Conservation (phyloP, 305 asterid species). For the Fraxinus xanthoxyloides region DNA sequence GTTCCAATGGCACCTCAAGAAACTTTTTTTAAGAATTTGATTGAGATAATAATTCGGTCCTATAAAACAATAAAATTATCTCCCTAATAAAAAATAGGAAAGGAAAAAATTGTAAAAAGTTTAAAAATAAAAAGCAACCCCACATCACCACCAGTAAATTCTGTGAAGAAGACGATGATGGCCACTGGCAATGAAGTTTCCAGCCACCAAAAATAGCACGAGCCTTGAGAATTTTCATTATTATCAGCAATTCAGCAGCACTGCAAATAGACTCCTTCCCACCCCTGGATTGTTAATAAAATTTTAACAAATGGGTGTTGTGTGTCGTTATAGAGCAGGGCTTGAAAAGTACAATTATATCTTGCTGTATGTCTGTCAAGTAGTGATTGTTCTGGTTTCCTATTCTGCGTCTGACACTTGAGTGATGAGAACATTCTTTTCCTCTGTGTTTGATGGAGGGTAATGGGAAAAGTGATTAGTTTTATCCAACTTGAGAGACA, state of each 20-base stretch:
- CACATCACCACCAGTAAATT: neutral
- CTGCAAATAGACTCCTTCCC: neutral
- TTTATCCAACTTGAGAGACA: neutral
- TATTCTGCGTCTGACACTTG: neutral
- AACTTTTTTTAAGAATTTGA: neutral
- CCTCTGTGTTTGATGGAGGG: neutral
- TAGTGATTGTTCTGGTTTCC: neutral
- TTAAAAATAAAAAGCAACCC: neutral
- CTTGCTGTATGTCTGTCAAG: neutral
- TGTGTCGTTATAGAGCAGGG: neutral
- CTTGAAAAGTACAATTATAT: neutral
- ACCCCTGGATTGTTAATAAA: neutral
- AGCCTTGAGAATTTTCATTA: neutral
- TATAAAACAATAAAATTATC: neutral
- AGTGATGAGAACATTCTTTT: neutral
- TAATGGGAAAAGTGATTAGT: neutral
- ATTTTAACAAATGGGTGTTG: neutral
- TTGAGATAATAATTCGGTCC: neutral
- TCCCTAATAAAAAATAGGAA: neutral
- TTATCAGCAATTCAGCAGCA: neutral
- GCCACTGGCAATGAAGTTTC: neutral
- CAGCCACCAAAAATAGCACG: neutral
- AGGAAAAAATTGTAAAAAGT: neutral
- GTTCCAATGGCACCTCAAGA: neutral
- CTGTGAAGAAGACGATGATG: neutral